These are phyloP conservation scores for Pichia sp. DNA, from an alignment of 1,139 yeast genomes.

Conservation along the genomic window DNA sequence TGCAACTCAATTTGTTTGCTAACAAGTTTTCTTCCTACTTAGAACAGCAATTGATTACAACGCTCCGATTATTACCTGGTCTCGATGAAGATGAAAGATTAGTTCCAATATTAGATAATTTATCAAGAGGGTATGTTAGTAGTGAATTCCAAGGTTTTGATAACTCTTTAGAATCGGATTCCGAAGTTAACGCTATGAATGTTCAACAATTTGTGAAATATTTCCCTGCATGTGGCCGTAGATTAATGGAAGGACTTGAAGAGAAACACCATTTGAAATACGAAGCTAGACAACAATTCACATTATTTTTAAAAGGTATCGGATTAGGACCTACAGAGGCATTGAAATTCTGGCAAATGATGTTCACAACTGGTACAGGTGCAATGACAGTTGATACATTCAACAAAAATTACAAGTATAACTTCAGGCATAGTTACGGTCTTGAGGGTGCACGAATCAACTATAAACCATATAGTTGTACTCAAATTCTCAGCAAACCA, in stretches of 20 bases:
- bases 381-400: slow-evolving; percentile 63
- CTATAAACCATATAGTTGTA: slow-evolving; percentile 82
- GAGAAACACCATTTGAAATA: slow-evolving; percentile 68
- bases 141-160: slow-evolving; percentile 41
- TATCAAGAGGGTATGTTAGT: slow-evolving; percentile 66
- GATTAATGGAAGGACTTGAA: slow-evolving; percentile 55
- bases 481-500: slow-evolving; percentile 64
- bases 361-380: slow-evolving; percentile 49
- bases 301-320: slow-evolving; percentile 79
- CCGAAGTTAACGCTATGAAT: slow-evolving; percentile 57
- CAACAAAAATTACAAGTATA: slow-evolving; percentile 81
- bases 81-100: slow-evolving; percentile 89
- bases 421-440: slow-evolving; percentile 84
- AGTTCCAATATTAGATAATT: slow-evolving; percentile 71
- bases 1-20: slow-evolving; percentile 59
- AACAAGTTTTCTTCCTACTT: slow-evolving; percentile 59
- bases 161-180: slow-evolving; percentile 26
- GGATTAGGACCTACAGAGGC: slow-evolving; percentile 88
- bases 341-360: slow-evolving; percentile 70
- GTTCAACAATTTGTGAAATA: slow-evolving; percentile 53
- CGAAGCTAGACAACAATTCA: slow-evolving; percentile 77
- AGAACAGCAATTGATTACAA: slow-evolving; percentile 46
- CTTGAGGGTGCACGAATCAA: slow-evolving; percentile 84
- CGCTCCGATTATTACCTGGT: slow-evolving; percentile 75
- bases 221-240: slow-evolving; percentile 78